Percentiles rank a stretch among this genome's conserved stretches.
Conservation (phyloP, 176 grass and related monocot species). For the Saccharum officinarum region DNA sequence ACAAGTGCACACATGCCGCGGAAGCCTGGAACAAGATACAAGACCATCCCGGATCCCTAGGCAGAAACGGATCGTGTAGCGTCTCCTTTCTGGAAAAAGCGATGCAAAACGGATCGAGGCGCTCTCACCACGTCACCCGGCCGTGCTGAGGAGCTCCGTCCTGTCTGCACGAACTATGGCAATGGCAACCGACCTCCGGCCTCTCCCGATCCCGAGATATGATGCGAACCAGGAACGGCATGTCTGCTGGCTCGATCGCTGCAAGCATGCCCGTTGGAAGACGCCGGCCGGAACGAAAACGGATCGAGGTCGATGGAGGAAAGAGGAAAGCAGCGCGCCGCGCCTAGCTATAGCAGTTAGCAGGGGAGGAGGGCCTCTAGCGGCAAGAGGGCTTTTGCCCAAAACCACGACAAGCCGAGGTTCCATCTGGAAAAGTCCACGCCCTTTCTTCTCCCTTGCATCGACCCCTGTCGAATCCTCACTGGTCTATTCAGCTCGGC, state of each 20-base stretch:
- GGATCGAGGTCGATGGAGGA: background rate
- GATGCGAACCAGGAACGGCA: background rate
- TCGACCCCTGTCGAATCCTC: conserved; percentile 21
- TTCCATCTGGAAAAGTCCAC: conserved; percentile 28
- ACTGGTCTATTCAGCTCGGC: background rate
- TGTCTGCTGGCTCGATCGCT: background rate
- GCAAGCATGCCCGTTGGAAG: background rate
- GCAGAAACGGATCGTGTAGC: background rate
- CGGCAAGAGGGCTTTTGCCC: conserved; percentile 24
- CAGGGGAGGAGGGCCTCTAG: background rate
- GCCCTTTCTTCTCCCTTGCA: background rate
- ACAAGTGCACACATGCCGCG: background rate
- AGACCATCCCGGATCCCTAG: background rate
- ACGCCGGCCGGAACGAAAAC: background rate
- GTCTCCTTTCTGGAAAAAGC: conserved; percentile 5
- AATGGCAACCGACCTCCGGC: background rate
- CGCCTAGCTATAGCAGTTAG: background rate
- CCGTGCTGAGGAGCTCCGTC: background rate
- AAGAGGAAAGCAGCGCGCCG: background rate
- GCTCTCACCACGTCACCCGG: background rate
- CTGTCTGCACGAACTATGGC: conserved; percentile 43
- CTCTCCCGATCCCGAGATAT: background rate
- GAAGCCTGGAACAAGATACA: background rate
- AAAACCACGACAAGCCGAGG: conserved; percentile 32
- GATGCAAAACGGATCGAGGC: background rate